Evolutionary conservation across 2,329 filamentous ascomycete species (phyloP).

Genomic region (Aspergillus sp.): DNA sequence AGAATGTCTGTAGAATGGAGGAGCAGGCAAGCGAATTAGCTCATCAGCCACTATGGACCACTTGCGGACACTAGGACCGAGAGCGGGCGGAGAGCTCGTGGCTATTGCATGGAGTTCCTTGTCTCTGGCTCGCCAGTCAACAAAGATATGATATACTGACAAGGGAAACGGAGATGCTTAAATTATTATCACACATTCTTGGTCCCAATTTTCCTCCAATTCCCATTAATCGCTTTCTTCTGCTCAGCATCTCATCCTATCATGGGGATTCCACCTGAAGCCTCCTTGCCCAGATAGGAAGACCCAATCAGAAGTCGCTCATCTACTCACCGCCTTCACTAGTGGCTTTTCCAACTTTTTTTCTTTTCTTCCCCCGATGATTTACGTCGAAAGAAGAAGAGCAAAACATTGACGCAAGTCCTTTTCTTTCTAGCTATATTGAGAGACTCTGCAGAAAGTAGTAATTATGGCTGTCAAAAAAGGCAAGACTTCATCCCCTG

Average conservation of each 20-base stretch:
- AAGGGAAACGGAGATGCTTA: too few species aligned
- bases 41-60: constrained; percentile 15
- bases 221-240: not conserved
- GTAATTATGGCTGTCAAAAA: constrained; percentile 23
- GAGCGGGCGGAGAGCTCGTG: too few species aligned
- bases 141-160: too few species aligned
- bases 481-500: constrained; percentile 14
- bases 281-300: too few species aligned
- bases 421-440: constrained; percentile 3
- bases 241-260: not conserved
- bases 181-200: too few species aligned
- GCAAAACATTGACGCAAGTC: not conserved
- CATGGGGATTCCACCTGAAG: constrained; percentile 12
- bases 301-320: constrained; percentile 15
- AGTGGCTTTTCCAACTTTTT: constrained; percentile 14
- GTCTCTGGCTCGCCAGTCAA: not conserved
- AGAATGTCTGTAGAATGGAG: constrained; percentile 4
- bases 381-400: constrained; percentile 12
- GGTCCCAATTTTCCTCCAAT: not conserved
- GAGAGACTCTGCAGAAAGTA: not conserved
- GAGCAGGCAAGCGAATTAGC: constrained; percentile 18
- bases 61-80: too few species aligned
- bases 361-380: constrained; percentile 13
- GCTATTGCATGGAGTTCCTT: not conserved
- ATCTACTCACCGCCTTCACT: constrained; percentile 19